Evolutionary conservation across 805 yeast genomes (phyloP), one percentile per base, ranked within the genome.

Genomic region (Jamesozyma jinghongensis): DNA sequence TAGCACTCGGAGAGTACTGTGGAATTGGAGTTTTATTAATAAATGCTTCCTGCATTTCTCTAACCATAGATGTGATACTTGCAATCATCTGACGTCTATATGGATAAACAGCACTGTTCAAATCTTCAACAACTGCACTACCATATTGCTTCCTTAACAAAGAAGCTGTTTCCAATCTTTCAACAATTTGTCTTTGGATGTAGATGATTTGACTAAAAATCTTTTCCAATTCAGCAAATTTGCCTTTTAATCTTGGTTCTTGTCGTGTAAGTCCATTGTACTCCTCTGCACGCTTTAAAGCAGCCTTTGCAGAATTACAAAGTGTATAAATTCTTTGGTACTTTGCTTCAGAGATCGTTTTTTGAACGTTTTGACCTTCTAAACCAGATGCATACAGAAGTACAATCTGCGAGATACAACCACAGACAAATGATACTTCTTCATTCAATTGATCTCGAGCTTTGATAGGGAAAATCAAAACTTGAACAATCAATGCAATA

Each of bases 181-280:
- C 76, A 7, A 69, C 45, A 20, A 73, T 67, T 45, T 72, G 74
- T 36, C 68, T 62, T 33, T 69, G 55, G 11, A 70, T 61, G 50
- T 66, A 70, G 4, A 71, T 67, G 32, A 73, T 62, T 40, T 73
- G 76, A 12, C 57, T 56, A 39, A 66, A 70, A 1, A 70, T 59
- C 40, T 59, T 56, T 36, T 61, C 66, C 13, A 67, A 53, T 36
- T 65, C 69, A 4, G 58, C 53, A 46, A 63, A 73, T 16, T 61
- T 56, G 0, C 77, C 77, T 43, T 72, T 73, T 25, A 73, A 52
- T 40, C 75, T 58, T 3, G 75, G 75, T 46, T 73, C 78, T 42
- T 63, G 69, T 44, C 64, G 63, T 11, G 72, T 67, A 35, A 63
- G 51, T 2, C 58, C 55, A 46, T 67, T 65, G 35, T 58, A 70